A percentile compares a stretch with the other conserved stretches of the same genome.
Evolutionary conservation across 1,139 yeast genomes (phyloP).

Genomic region (Spathaspora jeffriesii): DNA sequence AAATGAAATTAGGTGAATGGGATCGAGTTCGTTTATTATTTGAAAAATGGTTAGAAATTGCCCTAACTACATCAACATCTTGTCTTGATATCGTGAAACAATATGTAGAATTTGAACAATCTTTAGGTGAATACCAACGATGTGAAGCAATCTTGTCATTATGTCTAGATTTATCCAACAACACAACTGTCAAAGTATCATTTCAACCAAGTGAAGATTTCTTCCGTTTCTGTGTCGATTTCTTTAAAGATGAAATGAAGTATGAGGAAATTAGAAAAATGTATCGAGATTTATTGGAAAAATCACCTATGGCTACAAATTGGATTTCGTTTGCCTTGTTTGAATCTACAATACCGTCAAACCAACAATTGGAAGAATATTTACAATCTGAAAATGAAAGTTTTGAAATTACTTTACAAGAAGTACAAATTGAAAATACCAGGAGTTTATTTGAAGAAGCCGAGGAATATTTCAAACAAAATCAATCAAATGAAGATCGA

Average conservation of each 20-base stretch:
- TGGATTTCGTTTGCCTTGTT: slow-evolving; percentile 76
- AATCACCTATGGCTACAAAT: slow-evolving; percentile 33
- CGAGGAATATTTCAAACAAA: slow-evolving; percentile 39
- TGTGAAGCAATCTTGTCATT: slow-evolving; percentile 61
- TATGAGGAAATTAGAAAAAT: slow-evolving; percentile 58
- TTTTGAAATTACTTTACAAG: slow-evolving; percentile 53
- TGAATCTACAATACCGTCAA: slow-evolving; percentile 68
- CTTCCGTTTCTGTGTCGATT: slow-evolving; percentile 56
- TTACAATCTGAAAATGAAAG: slow-evolving; percentile 44
- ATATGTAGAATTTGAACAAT: slow-evolving; percentile 69
- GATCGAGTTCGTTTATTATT: slow-evolving; percentile 76
- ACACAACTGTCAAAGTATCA: slow-evolving; percentile 12
- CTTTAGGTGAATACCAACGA: slow-evolving; percentile 70
- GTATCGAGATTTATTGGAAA: slow-evolving; percentile 44
- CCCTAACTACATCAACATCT: slow-evolving; percentile 42
- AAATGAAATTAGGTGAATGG: slow-evolving; percentile 63
- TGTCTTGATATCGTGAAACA: slow-evolving; percentile 30
- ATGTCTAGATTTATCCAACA: slow-evolving; percentile 32
- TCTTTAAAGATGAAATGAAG: slow-evolving; percentile 58
- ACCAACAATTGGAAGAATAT: slow-evolving; percentile 44
- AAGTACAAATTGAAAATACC: slow-evolving; percentile 51
- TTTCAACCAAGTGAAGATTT: slow-evolving; percentile 23
- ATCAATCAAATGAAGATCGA: slow-evolving; percentile 44
- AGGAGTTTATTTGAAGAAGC: slow-evolving; percentile 62
- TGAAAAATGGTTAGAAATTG: slow-evolving; percentile 61